Evolutionary conservation across 2,329 filamentous ascomycete genomes (phyloP).

Genomic region (Claviceps sp.): DNA sequence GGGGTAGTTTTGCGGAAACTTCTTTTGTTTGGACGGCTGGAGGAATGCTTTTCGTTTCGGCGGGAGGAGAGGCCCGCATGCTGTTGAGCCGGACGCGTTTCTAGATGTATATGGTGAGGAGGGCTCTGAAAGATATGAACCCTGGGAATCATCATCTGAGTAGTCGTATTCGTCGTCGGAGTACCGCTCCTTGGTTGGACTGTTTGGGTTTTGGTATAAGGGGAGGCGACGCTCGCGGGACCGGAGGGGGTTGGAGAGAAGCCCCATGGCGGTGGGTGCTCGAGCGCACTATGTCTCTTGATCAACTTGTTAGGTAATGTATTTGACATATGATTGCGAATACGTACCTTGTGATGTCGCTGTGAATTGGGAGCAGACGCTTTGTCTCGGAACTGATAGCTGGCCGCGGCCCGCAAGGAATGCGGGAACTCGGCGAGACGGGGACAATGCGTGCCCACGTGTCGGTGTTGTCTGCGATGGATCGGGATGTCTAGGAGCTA

Average conservation of each 20-base stretch:
- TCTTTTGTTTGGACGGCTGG: slow-evolving; percentile 9
- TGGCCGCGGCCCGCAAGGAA: slow-evolving; percentile 1
- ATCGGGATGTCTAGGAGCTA: neutral
- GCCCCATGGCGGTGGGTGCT: slow-evolving; percentile 29
- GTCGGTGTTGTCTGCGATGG: neutral
- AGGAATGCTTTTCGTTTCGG: slow-evolving; percentile 16
- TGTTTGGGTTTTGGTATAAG: slow-evolving; percentile 32
- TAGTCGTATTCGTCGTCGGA: slow-evolving; percentile 38
- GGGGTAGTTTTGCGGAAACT: slow-evolving; percentile 17
- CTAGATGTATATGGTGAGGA: slow-evolving; percentile 41
- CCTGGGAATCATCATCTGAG: slow-evolving; percentile 31
- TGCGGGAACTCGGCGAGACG: slow-evolving; percentile 1
- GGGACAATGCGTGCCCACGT: neutral
- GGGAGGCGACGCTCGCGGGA: slow-evolving; percentile 35
- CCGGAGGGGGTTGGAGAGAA: slow-evolving; percentile 33
- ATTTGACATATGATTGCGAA: too few relatives aligned
- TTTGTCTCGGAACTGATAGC: neutral
- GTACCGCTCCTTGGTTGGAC: slow-evolving; percentile 34
- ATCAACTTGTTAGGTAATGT: neutral
- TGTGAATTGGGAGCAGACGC: neutral
- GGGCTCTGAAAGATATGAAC: slow-evolving; percentile 20
- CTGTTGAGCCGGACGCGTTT: slow-evolving; percentile 31
- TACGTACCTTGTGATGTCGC: neutral
- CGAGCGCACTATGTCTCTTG: neutral
- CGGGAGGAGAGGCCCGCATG: slow-evolving; percentile 31